Evolutionary conservation across 2,329 filamentous ascomycete species (phyloP).

Genomic region (Knoxdaviesia proteae): DNA sequence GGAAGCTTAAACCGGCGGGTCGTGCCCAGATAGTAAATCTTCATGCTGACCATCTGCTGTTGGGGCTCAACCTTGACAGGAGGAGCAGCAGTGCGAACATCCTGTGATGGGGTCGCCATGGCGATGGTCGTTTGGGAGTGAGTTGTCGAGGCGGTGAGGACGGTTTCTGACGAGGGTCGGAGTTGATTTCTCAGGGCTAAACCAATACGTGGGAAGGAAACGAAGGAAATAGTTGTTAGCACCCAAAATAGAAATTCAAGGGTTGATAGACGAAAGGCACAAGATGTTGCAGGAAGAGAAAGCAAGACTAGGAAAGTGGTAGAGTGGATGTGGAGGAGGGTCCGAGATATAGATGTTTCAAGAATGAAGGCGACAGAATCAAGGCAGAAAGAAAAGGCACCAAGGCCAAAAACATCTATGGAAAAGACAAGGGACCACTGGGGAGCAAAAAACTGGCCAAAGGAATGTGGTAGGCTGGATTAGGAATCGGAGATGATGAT

Average conservation of each 20-base stretch:
- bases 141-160: slow-evolving; percentile 26
- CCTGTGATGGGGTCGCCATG: slow-evolving; percentile 2
- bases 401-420: slow-evolving; percentile 2
- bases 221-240: too few species aligned
- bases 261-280: slow-evolving; percentile 4
- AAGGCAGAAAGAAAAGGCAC: slow-evolving; percentile 4
- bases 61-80: slow-evolving; percentile 7
- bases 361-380: neutral
- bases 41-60: slow-evolving; percentile 45
- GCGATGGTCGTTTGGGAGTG: slow-evolving; percentile 16
- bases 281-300: neutral
- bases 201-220: too few species aligned
- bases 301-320: neutral
- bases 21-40: slow-evolving; percentile 56
- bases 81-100: slow-evolving; percentile 3
- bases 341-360: neutral
- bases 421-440: slow-evolving; percentile 5
- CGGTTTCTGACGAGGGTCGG: too few species aligned
- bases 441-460: neutral
- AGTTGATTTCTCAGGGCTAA: too few species aligned
- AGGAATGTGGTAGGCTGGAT: slow-evolving; percentile 2
- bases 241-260: slow-evolving; percentile 8
- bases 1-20: slow-evolving; percentile 77
- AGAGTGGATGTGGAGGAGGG: neutral
- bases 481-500: too few species aligned